phyloP scores from a whole-genome alignment of 257 asterid genomes.

The Salvia miltiorrhiza region DNA sequence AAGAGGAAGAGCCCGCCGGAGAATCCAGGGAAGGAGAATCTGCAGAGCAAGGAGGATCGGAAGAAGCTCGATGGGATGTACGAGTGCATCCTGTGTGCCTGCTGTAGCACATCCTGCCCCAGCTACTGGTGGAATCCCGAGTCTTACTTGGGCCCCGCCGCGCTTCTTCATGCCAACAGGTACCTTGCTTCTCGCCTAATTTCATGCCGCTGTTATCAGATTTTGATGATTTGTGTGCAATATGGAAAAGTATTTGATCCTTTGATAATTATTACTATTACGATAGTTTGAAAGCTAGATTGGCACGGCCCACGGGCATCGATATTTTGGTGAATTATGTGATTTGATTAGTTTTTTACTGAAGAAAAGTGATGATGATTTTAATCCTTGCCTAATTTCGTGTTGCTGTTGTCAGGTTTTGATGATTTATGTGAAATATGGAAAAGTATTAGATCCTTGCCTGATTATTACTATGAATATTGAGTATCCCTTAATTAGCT shows the following conservation, averaged over 20 bases:
- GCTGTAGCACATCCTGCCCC: constrained; percentile 94
- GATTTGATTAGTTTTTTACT: neutral
- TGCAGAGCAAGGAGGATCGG: constrained; percentile 78
- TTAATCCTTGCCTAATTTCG: neutral
- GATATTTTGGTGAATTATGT: neutral
- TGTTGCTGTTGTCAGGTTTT: neutral
- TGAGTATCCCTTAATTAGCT: no score
- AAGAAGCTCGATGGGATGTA: constrained; percentile 96
- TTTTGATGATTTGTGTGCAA: neutral
- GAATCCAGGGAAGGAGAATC: constrained; percentile 64
- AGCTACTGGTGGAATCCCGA: constrained; percentile 99
- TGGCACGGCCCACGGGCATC: neutral
- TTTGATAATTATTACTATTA: neutral
- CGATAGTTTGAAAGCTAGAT: no score
- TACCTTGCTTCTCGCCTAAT: constrained; percentile 7
- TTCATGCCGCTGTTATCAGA: neutral
- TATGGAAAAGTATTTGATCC: neutral
- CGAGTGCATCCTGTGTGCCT: constrained; percentile 92
- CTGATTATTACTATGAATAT: no score
- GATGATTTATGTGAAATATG: no score
- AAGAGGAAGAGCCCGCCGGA: constrained; percentile 71
- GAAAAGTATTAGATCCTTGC: no score
- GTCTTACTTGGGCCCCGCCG: constrained; percentile 92
- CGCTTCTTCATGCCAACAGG: constrained; percentile 93
- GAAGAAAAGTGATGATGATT: neutral